Percentiles rank a stretch among this genome's conserved stretches.
phyloP scores from a whole-genome alignment of 805 yeast genomes.

The Suhomyces vadensis region DNA sequence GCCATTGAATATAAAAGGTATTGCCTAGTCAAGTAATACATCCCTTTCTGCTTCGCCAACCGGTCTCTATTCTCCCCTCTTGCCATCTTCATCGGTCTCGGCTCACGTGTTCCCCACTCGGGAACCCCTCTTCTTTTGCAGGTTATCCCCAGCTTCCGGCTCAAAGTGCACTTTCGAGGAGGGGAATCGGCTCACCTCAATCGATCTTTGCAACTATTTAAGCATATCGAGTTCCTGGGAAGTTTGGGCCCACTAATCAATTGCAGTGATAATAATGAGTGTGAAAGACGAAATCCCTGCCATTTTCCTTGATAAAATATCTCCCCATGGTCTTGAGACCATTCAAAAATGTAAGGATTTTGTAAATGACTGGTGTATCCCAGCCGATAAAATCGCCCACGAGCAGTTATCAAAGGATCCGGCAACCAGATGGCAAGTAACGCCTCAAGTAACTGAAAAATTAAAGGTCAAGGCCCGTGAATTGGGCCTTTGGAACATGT shows the following conservation, averaged over 20 bases:
- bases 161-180: neutral
- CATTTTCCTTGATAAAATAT: conserved; percentile 35
- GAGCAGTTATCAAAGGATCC: conserved; percentile 43
- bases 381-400: conserved; percentile 51
- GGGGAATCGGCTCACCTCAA: conserved; percentile 1
- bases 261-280: conserved; percentile 12
- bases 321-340: conserved; percentile 38
- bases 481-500: conserved; percentile 62
- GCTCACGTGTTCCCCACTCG: too few relatives aligned
- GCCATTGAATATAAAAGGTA: too few relatives aligned
- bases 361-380: conserved; percentile 57
- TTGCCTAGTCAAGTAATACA: too few relatives aligned
- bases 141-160: neutral
- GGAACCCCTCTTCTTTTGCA: too few relatives aligned
- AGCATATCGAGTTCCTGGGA: neutral
- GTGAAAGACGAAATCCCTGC: conserved; percentile 41
- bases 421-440: conserved; percentile 44
- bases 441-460: conserved; percentile 51
- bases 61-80: too few relatives aligned
- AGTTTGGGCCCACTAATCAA: neutral
- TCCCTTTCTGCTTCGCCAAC: too few relatives aligned
- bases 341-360: conserved; percentile 47
- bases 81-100: too few relatives aligned
- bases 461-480: conserved; percentile 53
- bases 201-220: conserved; percentile 2